Base-by-base conservation (phyloP, 2,329 filamentous ascomycete genomes). In the Cadophora malorum region DNA sequence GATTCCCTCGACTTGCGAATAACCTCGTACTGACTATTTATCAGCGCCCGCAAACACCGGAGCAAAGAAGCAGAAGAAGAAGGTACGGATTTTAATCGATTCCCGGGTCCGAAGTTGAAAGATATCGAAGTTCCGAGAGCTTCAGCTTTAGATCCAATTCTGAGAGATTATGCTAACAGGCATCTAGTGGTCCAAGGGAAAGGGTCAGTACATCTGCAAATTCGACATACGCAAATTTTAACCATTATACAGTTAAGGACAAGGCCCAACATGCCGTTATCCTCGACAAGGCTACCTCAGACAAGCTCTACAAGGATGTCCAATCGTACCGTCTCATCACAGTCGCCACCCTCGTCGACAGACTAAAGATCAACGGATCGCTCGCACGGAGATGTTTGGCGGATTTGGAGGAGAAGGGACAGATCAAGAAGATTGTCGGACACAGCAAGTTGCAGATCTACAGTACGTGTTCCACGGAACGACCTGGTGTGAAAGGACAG, bases 221-320 rank as follows among this genome's bases (percentile, higher is more conserved):
- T 53, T 38, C 52, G n/a, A 63, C 45, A 55, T 55, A 8, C 47
- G 52, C 21, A 55, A 59, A 63, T 33, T 67, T 47, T 66, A 82
- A 70, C 21, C 5, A 25, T 33, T 79, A 79, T 80, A 87, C 83
- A 94, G 96, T 99, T 88, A 99, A 99, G 96, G 96, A 99, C 90
- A 99, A 99, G 94, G 95, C 96, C 85, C 92, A 98, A 84, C 96
- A 99, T 90, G 93, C 92, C 84, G 96, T 99, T 85, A 88, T 98
- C 81, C 93, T 99, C 86, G 96, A 99, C 89, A 99, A 99, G 91
- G 82, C 87, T 85, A 97, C 91, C 81, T 92, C 91, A 77, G 96
- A 99, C 86, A 97, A 96, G 89, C 94, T 99, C 84, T 92, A 97
- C 89, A 99, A 99, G 89, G 96, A 99, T 90, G 96, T 99, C 79